Evolutionary conservation across 2,329 filamentous ascomycete genomes (phyloP), one percentile per base, ranked within the genome.

Genomic region (Diplodia scrobiculata): DNA sequence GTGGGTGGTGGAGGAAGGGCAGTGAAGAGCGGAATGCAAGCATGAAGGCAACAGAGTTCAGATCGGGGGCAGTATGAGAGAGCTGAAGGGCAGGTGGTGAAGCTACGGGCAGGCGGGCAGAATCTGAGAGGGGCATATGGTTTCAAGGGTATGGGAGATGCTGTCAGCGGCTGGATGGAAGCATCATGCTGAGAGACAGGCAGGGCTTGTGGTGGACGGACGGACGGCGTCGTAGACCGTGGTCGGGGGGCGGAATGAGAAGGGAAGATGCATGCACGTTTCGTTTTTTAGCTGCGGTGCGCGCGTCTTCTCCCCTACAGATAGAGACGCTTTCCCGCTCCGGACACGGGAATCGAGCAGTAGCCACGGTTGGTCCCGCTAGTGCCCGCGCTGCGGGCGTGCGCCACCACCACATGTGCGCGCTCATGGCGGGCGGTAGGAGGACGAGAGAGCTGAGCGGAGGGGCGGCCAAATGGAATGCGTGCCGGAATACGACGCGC

Each of bases 301-400:
- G 17, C 9, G 2, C 9, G 9, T 36, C 10, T 13, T 10, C 41
- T 3, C 36, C 41, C 7, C 17, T 19, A 19, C 41, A 45, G 41
- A 45, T 45, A 10, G 17, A 45, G 41, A 45, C n/a, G 38, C 3
- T 45, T 19, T 19, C 13, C 41, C n/a, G 41, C 41, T 45, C 41
- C 7, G 21, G 21, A 51, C 27, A 29, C 48, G 48, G 48, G 25
- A 14, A 51, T 29, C 13, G 48, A 29, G 27, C 48, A 51, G 48
- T 51, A 51, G 48, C 25, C 21, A 29, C 48, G 48, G 48, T 51
- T 51, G 21, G 21, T 51, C 48, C 48, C 48, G 48, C 25, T 45
- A 45, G 41, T 45, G 41, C 41, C 41, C 41, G 41, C n/a, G n/a
- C n/a, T 19, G 41, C 7, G 41, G 7, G 41, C 41, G 13, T 45